Evolutionary conservation across 2,329 filamentous ascomycete genomes (phyloP), one percentile per base, ranked within the genome.

Genomic region (Fusarium marasasianum): DNA sequence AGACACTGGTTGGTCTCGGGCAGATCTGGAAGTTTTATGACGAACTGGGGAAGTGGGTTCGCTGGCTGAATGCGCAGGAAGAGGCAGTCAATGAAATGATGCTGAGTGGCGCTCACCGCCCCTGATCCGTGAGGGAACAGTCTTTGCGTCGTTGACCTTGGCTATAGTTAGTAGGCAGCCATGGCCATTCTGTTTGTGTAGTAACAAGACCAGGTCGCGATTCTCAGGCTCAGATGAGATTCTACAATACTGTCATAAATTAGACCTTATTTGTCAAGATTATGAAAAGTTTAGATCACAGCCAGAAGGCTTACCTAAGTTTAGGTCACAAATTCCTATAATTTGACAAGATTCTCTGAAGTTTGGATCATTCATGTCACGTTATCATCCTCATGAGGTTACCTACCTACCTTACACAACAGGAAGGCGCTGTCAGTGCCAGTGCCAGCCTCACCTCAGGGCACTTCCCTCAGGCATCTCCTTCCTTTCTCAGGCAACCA

Each of bases 211-310:
- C 22, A 10, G 8, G 13, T 41, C 3, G 22, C 1, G 6, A 15
- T 15, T 13, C 6, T 31, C 17, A 48, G 8, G 14, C 20, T 31
- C 17, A 33, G 26, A 15, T 48, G 20, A 48, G 9, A 31, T n/a
- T 15, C 9, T 31, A 12, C 15, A 15, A 22, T 14, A 11, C n/a
- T 22, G 7, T 48, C 20, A 12, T 22, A 31, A 15, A 12, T 29
- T 5, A 14, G 26, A 22, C 0, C 1, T 35, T 35, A 3, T 31
- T 31, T 11, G n/a, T 44, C 7, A 31, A 48, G 13, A 17, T 17
- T 31, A 6, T 31, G 0, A 0, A 48, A 15, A 15, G 4, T 8
- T 15, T 35, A 48, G 14, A 31, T 8, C 18, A 48, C 6, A 15
- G 2, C 13, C 12, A 29, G 22, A 48, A 11, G 26, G 9, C 20